Conservation (phyloP, 768 basidiomycete species). For the Lactifluus volemus region DNA sequence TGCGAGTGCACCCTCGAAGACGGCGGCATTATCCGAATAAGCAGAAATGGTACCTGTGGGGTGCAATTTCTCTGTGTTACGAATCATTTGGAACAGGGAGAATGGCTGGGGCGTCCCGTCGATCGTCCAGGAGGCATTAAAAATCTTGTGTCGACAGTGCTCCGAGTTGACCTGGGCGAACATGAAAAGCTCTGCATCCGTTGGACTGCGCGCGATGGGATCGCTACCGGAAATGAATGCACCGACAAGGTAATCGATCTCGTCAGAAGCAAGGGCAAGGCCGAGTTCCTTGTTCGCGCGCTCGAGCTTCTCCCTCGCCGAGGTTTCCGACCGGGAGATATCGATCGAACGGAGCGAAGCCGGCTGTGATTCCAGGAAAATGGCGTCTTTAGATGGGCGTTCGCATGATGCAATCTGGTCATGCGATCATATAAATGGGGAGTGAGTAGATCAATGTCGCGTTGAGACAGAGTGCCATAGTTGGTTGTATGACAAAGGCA, state of each 20-base stretch:
- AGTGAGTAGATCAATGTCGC: slow-evolving; percentile 46
- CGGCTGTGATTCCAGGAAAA: slow-evolving; percentile 57
- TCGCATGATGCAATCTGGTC: slow-evolving; percentile 74
- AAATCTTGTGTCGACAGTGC: slow-evolving; percentile 98
- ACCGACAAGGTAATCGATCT: slow-evolving; percentile 82
- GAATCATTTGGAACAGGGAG: slow-evolving; percentile 94
- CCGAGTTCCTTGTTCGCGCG: slow-evolving; percentile 79
- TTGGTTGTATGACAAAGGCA: slow-evolving; percentile 53
- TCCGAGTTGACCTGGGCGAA: slow-evolving; percentile 99
- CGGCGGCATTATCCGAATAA: slow-evolving; percentile 97
- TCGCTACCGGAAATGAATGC: slow-evolving; percentile 70
- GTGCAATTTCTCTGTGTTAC: slow-evolving; percentile 82
- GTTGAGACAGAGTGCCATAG: slow-evolving; percentile 33
- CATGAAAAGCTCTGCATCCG: slow-evolving; percentile 99
- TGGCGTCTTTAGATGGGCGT: slow-evolving; percentile 44
- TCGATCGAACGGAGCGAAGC: slow-evolving; percentile 65
- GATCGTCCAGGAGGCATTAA: slow-evolving; percentile 95
- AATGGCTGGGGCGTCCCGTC: slow-evolving; percentile 54
- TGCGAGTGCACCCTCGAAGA: slow-evolving; percentile 67
- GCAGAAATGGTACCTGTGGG: slow-evolving; percentile 83
- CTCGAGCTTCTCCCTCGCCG: slow-evolving; percentile 55
- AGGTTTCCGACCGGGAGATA: slow-evolving; percentile 33
- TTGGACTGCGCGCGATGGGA: slow-evolving; percentile 75
- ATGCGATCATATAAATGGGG: slow-evolving; percentile 89
- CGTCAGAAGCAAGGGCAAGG: slow-evolving; percentile 81